These are phyloP conservation scores for Thielaviopsis musarum DNA, from an alignment of 2,329 filamentous ascomycete genomes.

Conservation along the genomic window DNA sequence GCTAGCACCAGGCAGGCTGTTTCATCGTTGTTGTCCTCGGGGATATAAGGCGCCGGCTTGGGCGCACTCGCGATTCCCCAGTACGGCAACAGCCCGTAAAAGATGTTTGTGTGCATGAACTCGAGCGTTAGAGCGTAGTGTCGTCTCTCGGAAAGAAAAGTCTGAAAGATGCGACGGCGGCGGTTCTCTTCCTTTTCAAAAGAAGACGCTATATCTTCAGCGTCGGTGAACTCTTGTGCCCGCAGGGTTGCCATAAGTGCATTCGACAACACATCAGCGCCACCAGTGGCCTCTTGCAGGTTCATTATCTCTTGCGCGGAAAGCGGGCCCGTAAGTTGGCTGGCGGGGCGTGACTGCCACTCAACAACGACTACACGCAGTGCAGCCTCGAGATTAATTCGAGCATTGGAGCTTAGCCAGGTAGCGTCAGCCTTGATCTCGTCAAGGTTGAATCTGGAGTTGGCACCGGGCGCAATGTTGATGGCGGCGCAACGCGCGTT, in stretches of 20 bases:
- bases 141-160: conserved; percentile 56
- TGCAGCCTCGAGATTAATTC: conserved; percentile 67
- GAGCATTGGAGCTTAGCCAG: conserved; percentile 67
- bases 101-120: conserved; percentile 31
- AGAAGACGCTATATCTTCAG: conserved; percentile 35
- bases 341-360: conserved; percentile 64
- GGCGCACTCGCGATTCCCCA: conserved; percentile 15
- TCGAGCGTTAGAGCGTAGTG: conserved; percentile 50
- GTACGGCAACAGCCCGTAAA: conserved; percentile 24
- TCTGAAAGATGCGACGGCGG: conserved; percentile 49
- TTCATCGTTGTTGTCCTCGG: conserved; percentile 3
- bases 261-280: conserved; percentile 41
- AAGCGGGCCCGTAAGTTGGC: conserved; percentile 52
- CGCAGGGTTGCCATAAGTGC: conserved; percentile 38
- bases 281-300: conserved; percentile 55
- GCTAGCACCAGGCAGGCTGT: conserved; percentile 1
- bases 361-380: conserved; percentile 68
- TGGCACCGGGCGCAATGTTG: conserved; percentile 53
- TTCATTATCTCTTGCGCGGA: conserved; percentile 65
- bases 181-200: conserved; percentile 48
- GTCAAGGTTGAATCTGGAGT: conserved; percentile 54
- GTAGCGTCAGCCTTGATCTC: conserved; percentile 69
- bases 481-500: conserved; percentile 78
- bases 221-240: conserved; percentile 29
- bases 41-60: conserved; percentile 10